Evolutionary conservation across 2,329 filamentous ascomycete genomes (phyloP), one percentile per base, ranked within the genome.

Genomic region (Xylariaceae sp.): DNA sequence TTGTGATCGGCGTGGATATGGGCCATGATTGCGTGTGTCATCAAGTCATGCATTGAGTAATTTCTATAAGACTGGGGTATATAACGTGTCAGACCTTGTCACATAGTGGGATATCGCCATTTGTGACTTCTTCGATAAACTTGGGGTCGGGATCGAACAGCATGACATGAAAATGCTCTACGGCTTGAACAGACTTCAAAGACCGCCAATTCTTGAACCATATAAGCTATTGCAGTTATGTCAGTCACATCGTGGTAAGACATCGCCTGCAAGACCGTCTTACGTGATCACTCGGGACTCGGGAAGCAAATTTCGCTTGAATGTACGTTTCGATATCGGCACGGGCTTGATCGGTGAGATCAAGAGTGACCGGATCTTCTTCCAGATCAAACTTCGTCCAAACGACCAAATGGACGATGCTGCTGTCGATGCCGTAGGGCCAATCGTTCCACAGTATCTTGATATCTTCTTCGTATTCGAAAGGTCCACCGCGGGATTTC

Each of bases 101-200:
- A 36, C 15, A 36, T 5, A 15, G 33, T 12, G 33, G 33, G 33
- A 36, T 74, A 70, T 95, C 90, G 11, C 84, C 86, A 35, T 81
- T 73, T 6, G 90, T 96, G 53, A 96, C 77, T 48, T 82, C 72
- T 45, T 73, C 71, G 41, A 96, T 69, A 58, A 95, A 89, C 3
- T 73, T 76, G 36, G 75, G 73, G 59, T 92, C 84, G 1, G 90
- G 85, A 58, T 89, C 77, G 66, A 85, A 87, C 47, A 96, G 74
- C 90, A 96, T 90, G 63, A 96, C 86, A 68, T 97, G 92, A 64
- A 97, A 94, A 67, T 97, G 92, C 74, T 96, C 91, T 11, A 97
- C 82, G 1, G 87, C 83, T 60, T 90, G 82, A 27, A 97, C 82
- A 19, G 87, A 94, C 73, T 96, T 96, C 58, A 96, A 72, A 14